phyloP scores from a whole-genome alignment of 1,139 yeast species.

The Lodderomyces parapsilosis region DNA sequence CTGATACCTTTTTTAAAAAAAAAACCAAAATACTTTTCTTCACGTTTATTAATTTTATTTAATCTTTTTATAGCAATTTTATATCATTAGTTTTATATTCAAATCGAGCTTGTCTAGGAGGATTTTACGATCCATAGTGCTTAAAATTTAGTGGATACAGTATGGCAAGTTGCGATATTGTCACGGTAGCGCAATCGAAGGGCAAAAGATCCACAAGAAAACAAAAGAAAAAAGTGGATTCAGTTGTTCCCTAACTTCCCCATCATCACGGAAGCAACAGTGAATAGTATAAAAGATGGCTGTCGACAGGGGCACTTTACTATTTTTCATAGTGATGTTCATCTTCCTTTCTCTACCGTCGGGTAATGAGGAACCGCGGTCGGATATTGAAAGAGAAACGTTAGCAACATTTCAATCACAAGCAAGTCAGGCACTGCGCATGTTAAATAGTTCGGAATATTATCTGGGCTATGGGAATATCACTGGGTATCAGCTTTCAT shows the following conservation, averaged over 20 bases:
- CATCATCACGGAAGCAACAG: not conserved
- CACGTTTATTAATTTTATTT: constrained; percentile 1
- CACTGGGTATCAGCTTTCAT: constrained; percentile 69
- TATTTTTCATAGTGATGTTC: constrained; percentile 38
- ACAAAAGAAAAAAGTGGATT: too few species aligned
- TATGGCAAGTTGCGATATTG: too few species aligned
- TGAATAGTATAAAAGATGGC: constrained; percentile 19
- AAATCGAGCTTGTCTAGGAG: too few species aligned
- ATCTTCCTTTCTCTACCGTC: constrained; percentile 31
- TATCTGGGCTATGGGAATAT: constrained; percentile 63
- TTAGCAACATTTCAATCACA: constrained; percentile 30
- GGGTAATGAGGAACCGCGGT: constrained; percentile 29
- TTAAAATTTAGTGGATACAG: too few species aligned
- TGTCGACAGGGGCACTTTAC: constrained; percentile 38
- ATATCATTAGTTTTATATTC: not conserved
- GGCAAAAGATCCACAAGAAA: not conserved
- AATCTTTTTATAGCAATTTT: constrained; percentile 1
- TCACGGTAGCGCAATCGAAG: too few species aligned
- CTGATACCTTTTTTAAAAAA: too few species aligned
- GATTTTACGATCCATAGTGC: too few species aligned
- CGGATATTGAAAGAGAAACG: constrained; percentile 27
- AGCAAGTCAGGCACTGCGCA: constrained; percentile 27
- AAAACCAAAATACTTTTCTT: constrained; percentile 1
- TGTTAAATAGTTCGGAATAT: constrained; percentile 44
- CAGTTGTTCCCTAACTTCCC: not conserved